These are phyloP conservation scores for Schizonepeta tenuifolia DNA, from an alignment of 257 asterid species.

Conservation along the genomic window DNA sequence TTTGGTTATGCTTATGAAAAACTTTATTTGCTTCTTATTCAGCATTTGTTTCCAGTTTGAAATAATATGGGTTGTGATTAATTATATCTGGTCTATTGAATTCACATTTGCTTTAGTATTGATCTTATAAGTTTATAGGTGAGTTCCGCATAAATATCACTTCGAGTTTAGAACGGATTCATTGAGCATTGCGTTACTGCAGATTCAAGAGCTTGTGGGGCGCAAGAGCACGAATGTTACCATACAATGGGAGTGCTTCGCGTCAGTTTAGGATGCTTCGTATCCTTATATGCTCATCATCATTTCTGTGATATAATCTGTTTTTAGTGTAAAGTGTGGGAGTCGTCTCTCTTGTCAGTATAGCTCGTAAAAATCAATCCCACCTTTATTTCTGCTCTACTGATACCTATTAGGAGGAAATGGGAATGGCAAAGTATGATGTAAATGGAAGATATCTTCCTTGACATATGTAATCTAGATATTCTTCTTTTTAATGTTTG, in stretches of 20 bases:
- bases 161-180: neutral
- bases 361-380: too few species aligned
- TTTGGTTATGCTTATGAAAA: neutral
- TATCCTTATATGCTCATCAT: constrained; percentile 52
- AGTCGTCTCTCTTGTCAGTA: too few species aligned
- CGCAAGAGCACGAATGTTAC: constrained; percentile 60
- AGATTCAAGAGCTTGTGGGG: constrained; percentile 84
- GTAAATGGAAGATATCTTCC: constrained; percentile 33
- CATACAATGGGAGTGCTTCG: constrained; percentile 96
- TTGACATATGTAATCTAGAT: constrained; percentile 59
- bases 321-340: too few species aligned
- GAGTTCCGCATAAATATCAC: too few species aligned
- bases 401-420: neutral
- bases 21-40: neutral
- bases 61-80: too few species aligned
- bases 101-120: too few species aligned
- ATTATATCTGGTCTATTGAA: too few species aligned
- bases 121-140: neutral
- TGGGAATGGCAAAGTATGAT: neutral
- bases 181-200: constrained; percentile 26
- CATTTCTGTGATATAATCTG: neutral
- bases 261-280: constrained; percentile 91
- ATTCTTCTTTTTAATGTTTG: constrained; percentile 77
- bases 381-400: too few species aligned
- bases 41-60: neutral